These are phyloP conservation scores for Colletotrichum ledebouriae DNA, from an alignment of 2,329 filamentous ascomycete genomes.

Conservation along the genomic window DNA sequence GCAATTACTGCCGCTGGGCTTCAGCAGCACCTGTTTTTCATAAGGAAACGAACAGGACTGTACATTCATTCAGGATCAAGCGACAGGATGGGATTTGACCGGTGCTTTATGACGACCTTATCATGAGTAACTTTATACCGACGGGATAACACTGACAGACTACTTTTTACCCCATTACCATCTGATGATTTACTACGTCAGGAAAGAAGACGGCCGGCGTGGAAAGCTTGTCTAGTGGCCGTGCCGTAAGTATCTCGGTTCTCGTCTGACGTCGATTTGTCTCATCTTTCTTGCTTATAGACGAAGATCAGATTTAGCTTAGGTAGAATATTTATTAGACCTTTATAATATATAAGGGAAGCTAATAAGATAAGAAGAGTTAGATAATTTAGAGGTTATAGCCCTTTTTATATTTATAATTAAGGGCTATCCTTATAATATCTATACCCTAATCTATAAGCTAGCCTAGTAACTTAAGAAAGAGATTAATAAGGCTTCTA, in stretches of 20 bases:
- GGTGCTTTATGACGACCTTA: conserved; percentile 26
- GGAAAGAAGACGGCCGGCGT: neutral
- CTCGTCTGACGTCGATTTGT: conserved; percentile 6
- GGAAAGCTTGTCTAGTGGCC: neutral
- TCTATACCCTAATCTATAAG: too few relatives aligned
- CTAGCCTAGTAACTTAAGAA: too few relatives aligned
- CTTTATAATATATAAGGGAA: too few relatives aligned
- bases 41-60: conserved; percentile 21
- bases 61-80: conserved; percentile 16
- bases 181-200: neutral
- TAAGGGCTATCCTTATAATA: too few relatives aligned
- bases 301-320: too few relatives aligned
- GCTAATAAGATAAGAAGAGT: too few relatives aligned
- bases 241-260: neutral
- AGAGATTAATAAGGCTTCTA: too few relatives aligned
- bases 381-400: too few relatives aligned
- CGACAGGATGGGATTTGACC: neutral
- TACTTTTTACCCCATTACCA: neutral
- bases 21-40: conserved; percentile 26
- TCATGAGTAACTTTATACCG: conserved; percentile 35
- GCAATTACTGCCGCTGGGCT: conserved; percentile 27
- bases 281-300: neutral
- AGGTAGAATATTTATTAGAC: too few relatives aligned
- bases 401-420: too few relatives aligned
- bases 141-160: conserved; percentile 29